Evolutionary conservation across 192 early-diverging fungal genomes (phyloP), one percentile per base, ranked within the genome.

Genomic region (Linnemannia zychae): DNA sequence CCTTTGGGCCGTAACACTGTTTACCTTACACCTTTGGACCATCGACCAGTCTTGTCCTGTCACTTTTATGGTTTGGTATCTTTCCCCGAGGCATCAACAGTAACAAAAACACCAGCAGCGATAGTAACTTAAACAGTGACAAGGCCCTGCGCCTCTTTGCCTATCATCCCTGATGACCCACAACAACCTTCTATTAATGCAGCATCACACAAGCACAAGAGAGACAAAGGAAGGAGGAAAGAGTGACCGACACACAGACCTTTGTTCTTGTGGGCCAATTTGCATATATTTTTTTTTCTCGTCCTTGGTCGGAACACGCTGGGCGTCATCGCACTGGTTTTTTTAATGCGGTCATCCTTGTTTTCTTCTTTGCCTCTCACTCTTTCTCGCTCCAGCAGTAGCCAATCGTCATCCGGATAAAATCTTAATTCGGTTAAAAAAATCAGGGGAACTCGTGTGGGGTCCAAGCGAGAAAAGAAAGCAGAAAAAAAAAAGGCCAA

Each of bases 121-220:
- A 53, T 22, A 53, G 7, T 22, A 4, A 13, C 57, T 15, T 4
- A n/a, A 31, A 63, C 40, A 44, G 40, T 9, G 9, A 44, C 40
- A 44, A n/a, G n/a, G 7, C 4, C 28, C 57, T 63, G 28, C 57
- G 28, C 57, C 57, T 28, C 57, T 63, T 28, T 63, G 12, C 57
- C 3, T 53, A 7, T 63, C 12, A 4, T 3, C 3, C 57, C 31
- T 63, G 57, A 63, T 2, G 57, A 63, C 24, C 57, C 22, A n/a
- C 28, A 63, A 3, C 12, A 63, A 33, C 24, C 3, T 13, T 28
- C 11, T 12, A 28, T 12, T 60, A 60, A 60, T 60, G 24, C 53
- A 28, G 71, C 44, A 72, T 72, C 71, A 72, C 71, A 72, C 71
- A 34, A 72, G 34, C 24, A 18, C 48, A 33, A 47, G 15, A 22